Conservation (phyloP, 2,329 filamentous ascomycete genomes). For the Nigrospora sphaerica region DNA sequence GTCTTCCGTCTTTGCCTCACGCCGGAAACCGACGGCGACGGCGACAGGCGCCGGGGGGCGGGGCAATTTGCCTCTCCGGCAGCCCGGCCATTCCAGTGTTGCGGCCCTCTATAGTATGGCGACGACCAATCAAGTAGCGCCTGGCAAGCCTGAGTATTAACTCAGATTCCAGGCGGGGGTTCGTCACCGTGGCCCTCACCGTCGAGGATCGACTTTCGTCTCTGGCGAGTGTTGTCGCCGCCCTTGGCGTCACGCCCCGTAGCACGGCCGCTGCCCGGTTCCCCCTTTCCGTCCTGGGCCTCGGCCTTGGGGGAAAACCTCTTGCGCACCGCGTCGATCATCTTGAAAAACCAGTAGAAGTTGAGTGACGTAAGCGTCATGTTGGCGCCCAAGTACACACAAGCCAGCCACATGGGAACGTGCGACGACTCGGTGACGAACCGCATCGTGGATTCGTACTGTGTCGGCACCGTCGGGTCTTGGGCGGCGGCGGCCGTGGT, state of each 20-base stretch:
- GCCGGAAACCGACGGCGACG: no score
- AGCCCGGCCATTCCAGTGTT: no score
- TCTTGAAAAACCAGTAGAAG: slow-evolving; percentile 81
- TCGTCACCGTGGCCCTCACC: slow-evolving; percentile 22
- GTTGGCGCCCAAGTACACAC: slow-evolving; percentile 63
- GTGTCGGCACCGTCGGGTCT: slow-evolving; percentile 23
- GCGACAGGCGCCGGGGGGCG: no score
- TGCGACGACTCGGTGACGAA: slow-evolving; percentile 41
- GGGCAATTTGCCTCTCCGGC: no score
- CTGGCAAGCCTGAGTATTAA: no score
- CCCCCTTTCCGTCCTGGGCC: slow-evolving; percentile 18
- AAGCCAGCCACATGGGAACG: slow-evolving; percentile 64
- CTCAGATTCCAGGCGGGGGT: slow-evolving; percentile 18
- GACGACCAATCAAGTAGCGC: no score
- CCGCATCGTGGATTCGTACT: slow-evolving; percentile 36
- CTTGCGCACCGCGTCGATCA: slow-evolving; percentile 73
- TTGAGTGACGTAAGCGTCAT: slow-evolving; percentile 68
- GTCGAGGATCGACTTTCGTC: slow-evolving; percentile 20
- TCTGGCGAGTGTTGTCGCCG: slow-evolving; percentile 13
- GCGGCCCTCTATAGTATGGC: no score
- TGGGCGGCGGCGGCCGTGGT: slow-evolving; percentile 22
- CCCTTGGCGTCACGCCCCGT: slow-evolving; percentile 18
- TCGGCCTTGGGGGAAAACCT: slow-evolving; percentile 52
- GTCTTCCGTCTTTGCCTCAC: no score
- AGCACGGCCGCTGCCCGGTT: slow-evolving; percentile 15